A percentile compares a stretch with the other conserved stretches of the same genome.
These are phyloP conservation scores for Suhomyces panamericanus DNA, from an alignment of 1,139 yeast species.

Conservation along the genomic window DNA sequence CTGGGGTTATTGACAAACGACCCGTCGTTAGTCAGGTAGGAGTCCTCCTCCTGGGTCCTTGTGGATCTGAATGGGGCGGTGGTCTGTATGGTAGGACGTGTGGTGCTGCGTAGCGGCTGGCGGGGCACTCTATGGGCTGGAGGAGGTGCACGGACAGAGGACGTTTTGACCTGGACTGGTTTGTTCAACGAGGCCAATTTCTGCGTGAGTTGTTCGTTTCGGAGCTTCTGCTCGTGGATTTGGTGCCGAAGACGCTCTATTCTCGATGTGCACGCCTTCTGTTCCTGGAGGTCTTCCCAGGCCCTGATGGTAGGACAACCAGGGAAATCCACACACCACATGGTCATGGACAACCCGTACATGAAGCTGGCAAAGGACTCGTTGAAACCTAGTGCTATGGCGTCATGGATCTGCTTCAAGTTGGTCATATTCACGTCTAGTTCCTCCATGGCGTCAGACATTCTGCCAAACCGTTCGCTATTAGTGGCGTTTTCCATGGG, in stretches of 20 bases:
- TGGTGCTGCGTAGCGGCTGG: not conserved
- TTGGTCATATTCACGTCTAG: constrained; percentile 49
- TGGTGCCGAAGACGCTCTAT: constrained; percentile 24
- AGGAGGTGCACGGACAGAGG: not conserved
- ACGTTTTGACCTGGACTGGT: not conserved
- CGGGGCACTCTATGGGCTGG: not conserved
- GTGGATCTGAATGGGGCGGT: not conserved
- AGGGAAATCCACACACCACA: constrained; percentile 66
- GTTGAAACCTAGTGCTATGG: constrained; percentile 52
- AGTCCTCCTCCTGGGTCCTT: constrained; percentile 18
- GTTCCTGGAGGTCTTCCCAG: constrained; percentile 33
- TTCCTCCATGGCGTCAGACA: constrained; percentile 55
- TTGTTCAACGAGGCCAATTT: constrained; percentile 16
- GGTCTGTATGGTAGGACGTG: not conserved
- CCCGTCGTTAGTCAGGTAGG: constrained; percentile 23
- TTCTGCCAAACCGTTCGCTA: constrained; percentile 37
- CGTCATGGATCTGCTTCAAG: constrained; percentile 51
- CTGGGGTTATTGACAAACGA: constrained; percentile 24
- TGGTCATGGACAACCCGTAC: constrained; percentile 62
- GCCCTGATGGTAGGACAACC: constrained; percentile 40
- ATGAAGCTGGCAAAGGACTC: constrained; percentile 63
- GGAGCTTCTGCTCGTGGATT: constrained; percentile 24
- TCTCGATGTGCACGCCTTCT: constrained; percentile 29
- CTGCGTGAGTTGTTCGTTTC: constrained; percentile 31
- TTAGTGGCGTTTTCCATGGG: constrained; percentile 39